Percentiles rank a stretch among this genome's conserved stretches.
Evolutionary conservation across 495 filamentous ascomycete species (phyloP).

Genomic region (Saxophila tyrrhenica): DNA sequence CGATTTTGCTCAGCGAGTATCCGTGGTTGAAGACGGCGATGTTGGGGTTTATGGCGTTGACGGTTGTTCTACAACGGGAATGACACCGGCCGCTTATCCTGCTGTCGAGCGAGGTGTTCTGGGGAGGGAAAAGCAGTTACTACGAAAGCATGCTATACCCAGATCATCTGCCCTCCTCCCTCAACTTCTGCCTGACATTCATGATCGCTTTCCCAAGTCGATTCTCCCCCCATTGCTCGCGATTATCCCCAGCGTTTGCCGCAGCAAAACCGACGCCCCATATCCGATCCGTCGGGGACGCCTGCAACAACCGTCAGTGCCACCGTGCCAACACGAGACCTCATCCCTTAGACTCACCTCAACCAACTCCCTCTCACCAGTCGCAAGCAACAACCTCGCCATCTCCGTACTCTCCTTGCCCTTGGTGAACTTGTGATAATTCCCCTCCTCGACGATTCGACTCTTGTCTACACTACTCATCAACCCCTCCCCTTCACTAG

Average conservation of each 20-base stretch:
- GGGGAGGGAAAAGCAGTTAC: too few species aligned
- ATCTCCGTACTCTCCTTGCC: slow-evolving; percentile 20
- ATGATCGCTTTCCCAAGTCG: slow-evolving; percentile 51
- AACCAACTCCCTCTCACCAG: slow-evolving; percentile 48
- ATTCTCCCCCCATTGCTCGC: slow-evolving; percentile 53
- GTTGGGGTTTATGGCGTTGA: slow-evolving; percentile 86
- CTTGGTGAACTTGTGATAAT: slow-evolving; percentile 19
- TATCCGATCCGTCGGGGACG: slow-evolving; percentile 46
- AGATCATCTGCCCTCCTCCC: slow-evolving; percentile 17
- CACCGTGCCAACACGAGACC: neutral
- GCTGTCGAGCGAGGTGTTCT: slow-evolving; percentile 7
- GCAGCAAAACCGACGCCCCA: slow-evolving; percentile 57
- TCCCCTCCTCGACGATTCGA: slow-evolving; percentile 38
- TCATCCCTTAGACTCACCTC: slow-evolving; percentile 42
- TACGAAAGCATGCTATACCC: too few species aligned
- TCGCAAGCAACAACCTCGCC: slow-evolving; percentile 41
- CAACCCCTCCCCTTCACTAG: too few species aligned
- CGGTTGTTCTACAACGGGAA: slow-evolving; percentile 88
- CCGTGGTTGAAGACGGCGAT: slow-evolving; percentile 95
- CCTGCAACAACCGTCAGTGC: slow-evolving; percentile 19
- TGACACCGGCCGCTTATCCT: slow-evolving; percentile 14
- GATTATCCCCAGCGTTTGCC: slow-evolving; percentile 36
- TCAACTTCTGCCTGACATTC: slow-evolving; percentile 36
- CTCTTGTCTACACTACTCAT: slow-evolving; percentile 31
- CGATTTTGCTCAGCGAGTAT: slow-evolving; percentile 90